Percentiles rank a stretch among this genome's conserved stretches.
These are phyloP conservation scores for Sarocladiaceae sp. DNA, from an alignment of 2,329 filamentous ascomycete genomes.

Conservation along the genomic window DNA sequence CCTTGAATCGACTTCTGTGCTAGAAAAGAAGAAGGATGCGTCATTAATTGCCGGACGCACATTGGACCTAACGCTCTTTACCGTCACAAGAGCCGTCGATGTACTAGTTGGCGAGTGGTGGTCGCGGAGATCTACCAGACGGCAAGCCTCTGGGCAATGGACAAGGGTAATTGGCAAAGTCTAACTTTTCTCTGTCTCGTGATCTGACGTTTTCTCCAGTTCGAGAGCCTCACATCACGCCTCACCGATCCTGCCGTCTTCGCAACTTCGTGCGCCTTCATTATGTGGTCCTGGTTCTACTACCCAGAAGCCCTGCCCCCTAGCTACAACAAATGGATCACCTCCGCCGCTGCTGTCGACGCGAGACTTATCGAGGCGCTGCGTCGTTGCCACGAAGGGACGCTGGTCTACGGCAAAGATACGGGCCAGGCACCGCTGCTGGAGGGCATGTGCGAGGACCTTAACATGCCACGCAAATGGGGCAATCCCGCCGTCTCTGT, in stretches of 20 bases:
- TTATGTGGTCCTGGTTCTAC: constrained; percentile 92
- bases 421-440: constrained; percentile 64
- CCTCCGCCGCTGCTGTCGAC: constrained; percentile 69
- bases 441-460: constrained; percentile 65
- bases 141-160: constrained; percentile 40
- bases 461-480: constrained; percentile 60
- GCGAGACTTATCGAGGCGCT: constrained; percentile 67
- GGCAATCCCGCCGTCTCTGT: constrained; percentile 63
- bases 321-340: constrained; percentile 78
- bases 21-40: background rate
- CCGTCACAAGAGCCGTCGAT: constrained; percentile 65
- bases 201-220: too few relatives aligned
- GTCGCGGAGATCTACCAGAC: constrained; percentile 41
- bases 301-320: constrained; percentile 61
- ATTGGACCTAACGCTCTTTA: constrained; percentile 77
- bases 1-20: background rate
- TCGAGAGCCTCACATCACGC: constrained; percentile 27
- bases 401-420: constrained; percentile 66
- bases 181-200: background rate
- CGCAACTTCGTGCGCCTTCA: constrained; percentile 61
- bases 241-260: constrained; percentile 64
- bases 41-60: constrained; percentile 58
- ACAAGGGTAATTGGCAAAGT: constrained; percentile 31
- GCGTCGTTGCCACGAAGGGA: constrained; percentile 55
- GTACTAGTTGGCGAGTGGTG: constrained; percentile 62